Base-by-base conservation (phyloP, 2,329 filamentous ascomycete species). In the Trichoderma oligosporum region DNA sequence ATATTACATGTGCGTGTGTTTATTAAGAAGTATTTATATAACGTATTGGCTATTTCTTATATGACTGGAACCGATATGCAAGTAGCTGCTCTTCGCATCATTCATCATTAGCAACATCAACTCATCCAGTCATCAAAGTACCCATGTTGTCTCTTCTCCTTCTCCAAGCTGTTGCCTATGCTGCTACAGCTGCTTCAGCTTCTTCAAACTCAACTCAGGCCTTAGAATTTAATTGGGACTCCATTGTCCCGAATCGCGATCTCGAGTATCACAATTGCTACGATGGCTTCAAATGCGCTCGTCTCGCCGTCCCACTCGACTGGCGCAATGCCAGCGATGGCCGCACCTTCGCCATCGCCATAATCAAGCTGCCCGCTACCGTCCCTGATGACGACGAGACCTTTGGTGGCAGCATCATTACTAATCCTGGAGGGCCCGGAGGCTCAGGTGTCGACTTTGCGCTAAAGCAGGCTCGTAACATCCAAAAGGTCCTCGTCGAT, bases 381-480 rank as follows among this genome's bases (percentile, higher is more conserved):
- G 75, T 77, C 4, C 56, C 67, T 3, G 66, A 71, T 16, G 41
- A 63, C 20, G 70, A 74, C 56, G 66, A 68, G 3, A 60, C 66
- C 31, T 77, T 73, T 48, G 74, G 69, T 18, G 76, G 76, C 24
- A 71, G 74, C 44, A 65, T 77, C 33, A 66, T 78, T 59, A 61
- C 66, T 45, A 77, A 77, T 64, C 76, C 75, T 1, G 76, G 76
- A 27, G 76, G 76, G 0, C 76, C 76, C 0, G 73, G 76, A 7
- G 71, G 65, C 4, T 74, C 73, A 1, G 76, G 76, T 7, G 67
- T 76, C 4, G 24, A 25, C 0, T 61, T 67, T 12, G 42, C 70
- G 7, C 16, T 57, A 16, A 12, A 33, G 6, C 60, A 68, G 7
- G 9, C 12, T 3, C 24, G 42, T 2, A 14, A 46, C 6, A 52